Evolutionary conservation across 345 rosid genomes (phyloP), one percentile per base, ranked within the genome.

Genomic region (Citrus glauca): DNA sequence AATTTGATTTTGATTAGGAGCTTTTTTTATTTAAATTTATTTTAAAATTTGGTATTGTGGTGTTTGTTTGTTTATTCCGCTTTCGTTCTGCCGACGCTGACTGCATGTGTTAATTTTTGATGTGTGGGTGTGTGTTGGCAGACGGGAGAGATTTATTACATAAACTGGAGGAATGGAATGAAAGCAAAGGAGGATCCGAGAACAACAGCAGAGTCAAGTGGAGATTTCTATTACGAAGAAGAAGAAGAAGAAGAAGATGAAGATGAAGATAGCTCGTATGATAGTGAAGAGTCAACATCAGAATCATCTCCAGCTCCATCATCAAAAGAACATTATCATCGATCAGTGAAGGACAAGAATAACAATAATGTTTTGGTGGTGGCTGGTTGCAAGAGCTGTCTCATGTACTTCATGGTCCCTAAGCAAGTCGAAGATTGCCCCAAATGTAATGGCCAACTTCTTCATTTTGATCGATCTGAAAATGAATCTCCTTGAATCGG

Each of bases 381-480:
- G 10, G 98, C 90, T 16, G 99, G 99, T 75, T 95, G 99, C 92
- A 93, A 93, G 83, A 88, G 90, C 84, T 95, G 99, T 82, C 85
- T 90, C 20, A 95, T 95, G 94, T 95, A 95, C 74, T 89, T 85
- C 89, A 93, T 95, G 99, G 92, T 95, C 14, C 96, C 99, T 7
- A 93, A 91, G 82, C 87, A 85, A 66, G 90, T 89, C 27, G 87
- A 86, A 80, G 93, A 85, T 75, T 95, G 99, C 86, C 98, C 98
- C 75, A 91, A 88, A 84, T 95, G 99, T 59, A 79, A 79, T 71
- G 88, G 91, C 73, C 98, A 89, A 69, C 93, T 95, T 74, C 91
- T 95, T 66, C 98, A 92, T 81, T 93, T 95, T 71, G 92, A 89
- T 82, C 89, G 87, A 78, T 85, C 89, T 63, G 86, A 85, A 65